Evolutionary conservation across 2,329 filamentous ascomycete genomes (phyloP).

Genomic region (Sporothrix humicola): DNA sequence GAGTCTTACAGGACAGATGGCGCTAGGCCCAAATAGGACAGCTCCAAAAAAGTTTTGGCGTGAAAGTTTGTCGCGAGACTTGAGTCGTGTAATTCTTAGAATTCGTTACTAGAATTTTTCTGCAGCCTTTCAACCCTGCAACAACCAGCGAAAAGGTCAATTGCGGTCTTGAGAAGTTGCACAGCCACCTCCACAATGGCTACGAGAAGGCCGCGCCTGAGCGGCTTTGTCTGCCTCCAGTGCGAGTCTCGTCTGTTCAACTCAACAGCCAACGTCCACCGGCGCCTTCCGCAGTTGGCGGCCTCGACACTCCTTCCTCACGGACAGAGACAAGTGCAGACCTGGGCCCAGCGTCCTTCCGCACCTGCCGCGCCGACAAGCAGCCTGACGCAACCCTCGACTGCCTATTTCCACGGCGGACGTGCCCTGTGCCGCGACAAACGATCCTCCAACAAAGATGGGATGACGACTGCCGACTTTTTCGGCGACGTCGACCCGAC

Average conservation of each 20-base stretch:
- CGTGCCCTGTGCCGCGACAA: neutral
- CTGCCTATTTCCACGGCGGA: slow-evolving; percentile 10
- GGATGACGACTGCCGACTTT: neutral
- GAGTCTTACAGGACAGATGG: neutral
- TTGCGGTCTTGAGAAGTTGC: neutral
- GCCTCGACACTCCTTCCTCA: neutral
- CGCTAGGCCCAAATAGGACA: slow-evolving; percentile 30
- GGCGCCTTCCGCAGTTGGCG: slow-evolving; percentile 15
- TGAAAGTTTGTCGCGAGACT: slow-evolving; percentile 15
- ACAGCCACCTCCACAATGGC: slow-evolving; percentile 10
- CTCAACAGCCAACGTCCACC: neutral
- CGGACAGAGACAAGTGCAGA: neutral
- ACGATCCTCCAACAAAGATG: neutral
- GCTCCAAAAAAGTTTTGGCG: slow-evolving; percentile 31
- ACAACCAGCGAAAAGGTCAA: slow-evolving; percentile 2
- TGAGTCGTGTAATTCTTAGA: neutral
- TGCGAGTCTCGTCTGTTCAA: slow-evolving; percentile 32
- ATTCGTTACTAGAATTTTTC: neutral
- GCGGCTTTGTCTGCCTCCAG: slow-evolving; percentile 35
- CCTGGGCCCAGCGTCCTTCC: neutral
- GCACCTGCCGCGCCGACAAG: neutral
- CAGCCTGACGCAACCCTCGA: neutral
- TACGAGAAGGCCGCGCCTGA: slow-evolving; percentile 13
- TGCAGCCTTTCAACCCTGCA: neutral
- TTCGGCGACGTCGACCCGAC: neutral